Percentiles rank a stretch among this genome's conserved stretches.
Conservation (phyloP, 768 basidiomycete species). For the Termitomyces sp. region DNA sequence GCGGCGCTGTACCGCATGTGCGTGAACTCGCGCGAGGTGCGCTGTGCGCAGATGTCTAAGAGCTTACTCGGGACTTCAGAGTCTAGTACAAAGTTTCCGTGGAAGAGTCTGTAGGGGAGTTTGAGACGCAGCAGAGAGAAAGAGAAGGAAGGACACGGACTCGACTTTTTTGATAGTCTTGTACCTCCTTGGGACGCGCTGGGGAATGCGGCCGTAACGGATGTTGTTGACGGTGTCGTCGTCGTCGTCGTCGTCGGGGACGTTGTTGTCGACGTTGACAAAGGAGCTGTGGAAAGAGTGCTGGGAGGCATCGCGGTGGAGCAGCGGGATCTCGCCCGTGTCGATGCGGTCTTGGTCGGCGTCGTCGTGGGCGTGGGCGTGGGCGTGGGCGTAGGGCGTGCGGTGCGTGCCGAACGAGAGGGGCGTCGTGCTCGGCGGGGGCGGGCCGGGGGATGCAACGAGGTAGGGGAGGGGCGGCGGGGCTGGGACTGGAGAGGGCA, state of each 20-base stretch:
- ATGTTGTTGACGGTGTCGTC: slow-evolving; percentile 46
- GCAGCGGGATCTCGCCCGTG: slow-evolving; percentile 62
- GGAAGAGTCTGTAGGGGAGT: slow-evolving; percentile 53
- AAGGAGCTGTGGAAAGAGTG: slow-evolving; percentile 20
- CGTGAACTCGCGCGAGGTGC: slow-evolving; percentile 85
- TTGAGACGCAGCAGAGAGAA: neutral
- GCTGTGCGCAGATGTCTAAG: slow-evolving; percentile 72
- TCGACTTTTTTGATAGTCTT: slow-evolving; percentile 94
- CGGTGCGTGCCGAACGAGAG: slow-evolving; percentile 15
- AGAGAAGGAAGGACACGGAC: slow-evolving; percentile 33
- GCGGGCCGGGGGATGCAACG: neutral
- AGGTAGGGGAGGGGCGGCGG: slow-evolving; percentile 12
- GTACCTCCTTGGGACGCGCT: slow-evolving; percentile 82
- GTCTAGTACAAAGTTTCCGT: slow-evolving; percentile 92
- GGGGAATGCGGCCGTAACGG: slow-evolving; percentile 87
- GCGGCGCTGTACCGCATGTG: slow-evolving; percentile 96
- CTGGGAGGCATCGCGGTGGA: slow-evolving; percentile 36
- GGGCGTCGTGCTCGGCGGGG: slow-evolving; percentile 13
- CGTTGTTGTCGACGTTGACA: slow-evolving; percentile 12
- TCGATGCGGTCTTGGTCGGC: slow-evolving; percentile 39
- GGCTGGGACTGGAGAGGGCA: slow-evolving; percentile 8
- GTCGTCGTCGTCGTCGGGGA: slow-evolving; percentile 15
- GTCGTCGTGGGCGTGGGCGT: slow-evolving; percentile 40
- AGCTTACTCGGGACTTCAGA: slow-evolving; percentile 88
- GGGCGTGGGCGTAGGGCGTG: slow-evolving; percentile 33